Evolutionary conservation across 495 filamentous ascomycete genomes (phyloP), one percentile per base, ranked within the genome.

Genomic region (Penicillium longicatenatum): DNA sequence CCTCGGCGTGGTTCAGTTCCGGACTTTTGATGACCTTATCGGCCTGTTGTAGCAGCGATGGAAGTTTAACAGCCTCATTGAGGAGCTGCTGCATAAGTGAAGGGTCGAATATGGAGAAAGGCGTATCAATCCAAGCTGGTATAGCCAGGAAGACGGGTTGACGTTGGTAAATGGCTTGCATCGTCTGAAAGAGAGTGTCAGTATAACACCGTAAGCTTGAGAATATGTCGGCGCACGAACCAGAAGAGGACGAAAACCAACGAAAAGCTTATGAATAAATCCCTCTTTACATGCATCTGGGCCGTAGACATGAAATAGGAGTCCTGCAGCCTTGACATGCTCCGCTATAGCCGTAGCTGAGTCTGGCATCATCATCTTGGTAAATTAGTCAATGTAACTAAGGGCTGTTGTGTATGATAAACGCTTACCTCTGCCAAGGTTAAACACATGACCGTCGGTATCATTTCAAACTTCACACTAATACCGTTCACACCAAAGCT

Each of bases 401-500:
- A 45, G 4, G 26, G 26, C 26, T 3, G 63, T 21, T 7, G 19
- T n/a, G 39, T 6, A 21, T 7, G 1, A 2, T 6, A 24, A 24
- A 1, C 0, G 12, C 8, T 11, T 24, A 46, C 43, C 21, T 46
- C 43, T 20, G 22, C 43, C 10, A 46, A 14, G 0, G 43, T 64
- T 21, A 77, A 30, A 54, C 74, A 75, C 74, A 77, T 75, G 19
- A 74, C 66, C 1, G 71, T 59, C 10, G 67, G 71, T 17, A 68
- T 59, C 22, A 67, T 47, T 9, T 64, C 57, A 44, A 56, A 56
- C 9, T 21, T 31, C 9, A 50, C 17, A 3, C 61, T 26, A 30
- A 24, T 33, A 44, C 61, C 39, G 8, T 53, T 47, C 20, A 47
- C 12, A 42, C 50, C 50, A 10, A 76, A 62, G 3, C 57, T 58